phyloP scores from a whole-genome alignment of 2,329 filamentous ascomycete species.

The Sporothrix dimorphospora region DNA sequence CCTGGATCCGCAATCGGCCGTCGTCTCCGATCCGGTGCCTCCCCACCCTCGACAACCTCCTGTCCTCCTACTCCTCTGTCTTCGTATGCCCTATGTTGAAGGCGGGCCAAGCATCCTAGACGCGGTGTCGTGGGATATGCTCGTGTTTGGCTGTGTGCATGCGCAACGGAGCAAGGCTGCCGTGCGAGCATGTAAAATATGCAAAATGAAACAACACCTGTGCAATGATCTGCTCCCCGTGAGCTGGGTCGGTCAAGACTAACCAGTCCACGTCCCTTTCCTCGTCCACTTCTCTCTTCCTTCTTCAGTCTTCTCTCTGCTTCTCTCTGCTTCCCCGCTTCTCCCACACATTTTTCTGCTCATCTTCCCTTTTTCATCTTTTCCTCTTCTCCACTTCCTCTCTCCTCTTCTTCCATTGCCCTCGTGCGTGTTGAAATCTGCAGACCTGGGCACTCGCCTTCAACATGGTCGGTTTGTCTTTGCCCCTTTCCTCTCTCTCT shows the following conservation, averaged over 20 bases:
- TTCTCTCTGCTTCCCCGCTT: not conserved
- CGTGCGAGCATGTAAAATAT: not conserved
- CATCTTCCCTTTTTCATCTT: not conserved
- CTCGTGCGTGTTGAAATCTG: slow-evolving; percentile 31
- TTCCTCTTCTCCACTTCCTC: not conserved
- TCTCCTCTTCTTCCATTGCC: slow-evolving; percentile 6
- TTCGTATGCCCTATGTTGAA: slow-evolving; percentile 23
- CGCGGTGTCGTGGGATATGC: not conserved
- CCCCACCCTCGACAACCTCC: not conserved
- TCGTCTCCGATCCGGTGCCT: slow-evolving; percentile 6
- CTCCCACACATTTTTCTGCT: not conserved
- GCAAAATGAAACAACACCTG: slow-evolving; percentile 22
- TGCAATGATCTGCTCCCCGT: slow-evolving; percentile 15
- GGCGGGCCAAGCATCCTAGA: slow-evolving; percentile 14
- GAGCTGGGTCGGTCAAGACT: not conserved
- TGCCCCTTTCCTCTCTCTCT: not conserved
- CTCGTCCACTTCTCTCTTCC: not conserved
- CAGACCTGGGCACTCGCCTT: slow-evolving; percentile 25
- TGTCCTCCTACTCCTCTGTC: slow-evolving; percentile 9
- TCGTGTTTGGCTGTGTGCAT: slow-evolving; percentile 15
- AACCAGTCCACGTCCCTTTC: not conserved
- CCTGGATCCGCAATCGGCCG: slow-evolving; percentile 1
- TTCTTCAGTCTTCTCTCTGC: not conserved
- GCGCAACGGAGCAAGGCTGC: not conserved
- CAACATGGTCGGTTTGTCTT: slow-evolving; percentile 7